Evolutionary conservation across 805 yeast species (phyloP).

Genomic region (Metschnikowia aberdeeniae): DNA sequence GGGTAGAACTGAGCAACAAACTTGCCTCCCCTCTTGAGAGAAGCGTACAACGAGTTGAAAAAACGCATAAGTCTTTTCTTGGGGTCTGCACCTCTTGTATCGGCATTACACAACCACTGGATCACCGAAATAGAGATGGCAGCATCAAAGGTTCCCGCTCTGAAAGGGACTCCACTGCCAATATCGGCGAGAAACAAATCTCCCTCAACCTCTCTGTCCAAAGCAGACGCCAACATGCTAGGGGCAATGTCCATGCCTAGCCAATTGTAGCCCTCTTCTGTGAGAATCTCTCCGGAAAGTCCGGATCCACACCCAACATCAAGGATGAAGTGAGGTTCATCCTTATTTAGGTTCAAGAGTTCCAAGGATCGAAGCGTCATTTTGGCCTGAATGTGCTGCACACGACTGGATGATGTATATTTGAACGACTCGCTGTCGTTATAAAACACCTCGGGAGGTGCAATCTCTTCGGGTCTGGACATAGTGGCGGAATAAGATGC

Average conservation of each 20-base stretch:
- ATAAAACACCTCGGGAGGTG: conserved; percentile 95
- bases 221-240: conserved; percentile 90
- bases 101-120: conserved; percentile 98
- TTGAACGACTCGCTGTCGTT: conserved; percentile 86
- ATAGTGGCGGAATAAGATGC: conserved; percentile 30
- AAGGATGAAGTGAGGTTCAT: conserved; percentile 61
- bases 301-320: conserved; percentile 99
- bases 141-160: conserved; percentile 96
- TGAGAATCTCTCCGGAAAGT: conserved; percentile 85
- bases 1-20: conserved; percentile 98
- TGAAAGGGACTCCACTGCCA: conserved; percentile 90
- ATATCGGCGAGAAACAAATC: conserved; percentile 88
- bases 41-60: conserved; percentile 83
- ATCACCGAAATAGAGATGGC: conserved; percentile 93
- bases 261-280: conserved; percentile 94
- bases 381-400: conserved; percentile 96
- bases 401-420: conserved; percentile 91
- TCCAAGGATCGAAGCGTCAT: conserved; percentile 95
- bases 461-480: conserved; percentile 96
- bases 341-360: conserved; percentile 63
- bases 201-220: conserved; percentile 90
- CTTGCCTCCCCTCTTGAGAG: conserved; percentile 90
- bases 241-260: conserved; percentile 95
- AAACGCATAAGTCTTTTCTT: conserved; percentile 73
- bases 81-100: conserved; percentile 77